Conservation (phyloP, 1,284 basidiomycete species). For the Psilocybe mexicana region DNA sequence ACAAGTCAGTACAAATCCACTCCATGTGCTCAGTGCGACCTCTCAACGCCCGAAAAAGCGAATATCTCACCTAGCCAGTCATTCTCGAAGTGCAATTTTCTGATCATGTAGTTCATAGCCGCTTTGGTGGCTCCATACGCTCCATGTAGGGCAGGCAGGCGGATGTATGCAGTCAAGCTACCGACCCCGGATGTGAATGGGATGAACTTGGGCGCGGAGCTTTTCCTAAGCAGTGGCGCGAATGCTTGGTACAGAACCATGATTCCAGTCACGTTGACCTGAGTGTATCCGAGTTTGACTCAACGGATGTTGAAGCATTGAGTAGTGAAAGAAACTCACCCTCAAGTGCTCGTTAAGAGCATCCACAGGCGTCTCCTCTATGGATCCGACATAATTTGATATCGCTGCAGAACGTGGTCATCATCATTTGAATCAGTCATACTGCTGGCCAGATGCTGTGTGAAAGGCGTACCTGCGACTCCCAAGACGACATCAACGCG, state of each 20-base stretch:
- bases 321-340: background rate
- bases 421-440: no score
- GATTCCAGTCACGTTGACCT: background rate
- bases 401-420: background rate
- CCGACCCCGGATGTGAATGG: background rate
- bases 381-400: background rate
- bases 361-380: background rate
- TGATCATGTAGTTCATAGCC: conserved; percentile 15
- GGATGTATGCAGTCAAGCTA: background rate
- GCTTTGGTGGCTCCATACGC: conserved; percentile 14
- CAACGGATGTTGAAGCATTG: no score
- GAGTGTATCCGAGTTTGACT: no score
- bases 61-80: conserved; percentile 16
- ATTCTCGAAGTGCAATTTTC: conserved; percentile 21
- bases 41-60: background rate
- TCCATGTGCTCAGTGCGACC: no score
- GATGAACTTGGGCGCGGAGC: background rate
- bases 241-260: background rate
- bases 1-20: no score
- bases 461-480: background rate
- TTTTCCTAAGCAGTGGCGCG: background rate
- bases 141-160: background rate
- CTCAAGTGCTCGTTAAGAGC: background rate
- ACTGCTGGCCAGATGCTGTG: no score
- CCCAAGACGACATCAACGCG: conserved; percentile 8